Base-by-base conservation (phyloP, 495 filamentous ascomycete genomes). In the Aspergillus saccharolyticus region DNA sequence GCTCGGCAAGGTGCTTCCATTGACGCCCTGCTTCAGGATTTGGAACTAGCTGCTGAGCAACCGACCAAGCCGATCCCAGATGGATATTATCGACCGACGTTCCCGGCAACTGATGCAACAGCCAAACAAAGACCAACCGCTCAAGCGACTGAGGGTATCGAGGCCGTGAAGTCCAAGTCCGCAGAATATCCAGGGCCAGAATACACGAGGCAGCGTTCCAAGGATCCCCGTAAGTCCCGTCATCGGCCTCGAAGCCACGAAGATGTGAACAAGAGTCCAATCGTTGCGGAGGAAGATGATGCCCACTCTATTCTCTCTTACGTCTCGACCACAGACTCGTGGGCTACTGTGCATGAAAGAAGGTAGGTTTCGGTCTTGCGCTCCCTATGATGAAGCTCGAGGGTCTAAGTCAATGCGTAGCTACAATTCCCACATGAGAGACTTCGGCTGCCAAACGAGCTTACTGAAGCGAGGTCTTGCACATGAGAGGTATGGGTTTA, bases 21-120 rank as follows among this genome's bases (percentile, higher is more conserved):
- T 25, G 61, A 65, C 19, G 58, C 46, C 12, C 57, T 71, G 9
- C 55, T 71, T 16, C 52, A 61, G 21, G 64, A 66, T 18, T 58
- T 71, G 10, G 10, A 39, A 10, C 63, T 66, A 47, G 56, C 49
- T 42, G 56, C 49, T 44, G 59, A 58, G 7, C 64, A 64, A 7
- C 50, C 59, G 12, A 51, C 55, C 17, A 42, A 57, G 16, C 22
- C 44, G 17, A 51, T 44, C 4, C 46, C 56, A 21, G 53, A 64
- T 21, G 19, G 52, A 22, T 42, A 60, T 18, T 43, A 59, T 20
- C 8, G 22, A 7, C 19, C 47, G 6, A 16, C 28, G 14, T 45
- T 49, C 6, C 28, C 47, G 16, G 42, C 43, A 2, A 30, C 33
- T 12, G 14, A 15, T 10, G 33, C 33, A 5, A 39, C 33, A 9